Evolutionary conservation across 306 rosid genomes (phyloP), one percentile per base, ranked within the genome.

Genomic region (Medicago lupulina): DNA sequence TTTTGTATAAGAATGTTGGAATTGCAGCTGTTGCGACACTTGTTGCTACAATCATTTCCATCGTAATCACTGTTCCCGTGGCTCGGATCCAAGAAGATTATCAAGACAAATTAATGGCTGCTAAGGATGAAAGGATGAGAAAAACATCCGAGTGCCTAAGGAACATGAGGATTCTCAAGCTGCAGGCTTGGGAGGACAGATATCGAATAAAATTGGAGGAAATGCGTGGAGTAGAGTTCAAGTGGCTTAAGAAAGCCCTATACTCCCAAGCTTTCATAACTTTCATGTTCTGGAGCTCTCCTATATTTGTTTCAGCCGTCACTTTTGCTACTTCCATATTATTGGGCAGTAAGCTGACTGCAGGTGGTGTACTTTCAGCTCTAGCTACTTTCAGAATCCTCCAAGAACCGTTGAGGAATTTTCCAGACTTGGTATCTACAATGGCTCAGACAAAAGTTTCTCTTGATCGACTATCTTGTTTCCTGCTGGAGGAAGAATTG

Each of bases 401-500:
- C 71, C 99, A 96, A 96, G 99, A 96, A 80, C 99, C 99, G 70
- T 88, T 92, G 65, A 89, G 99, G 88, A 96, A 92, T 83, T 96
- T 96, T 76, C 99, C 98, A 9, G 99, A 96, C 83, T 87, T 96
- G 87, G 98, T 96, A 73, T 92, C 98, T 14, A 96, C 92, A 85
- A 96, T 96, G 99, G 99, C 98, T 74, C 99, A 96, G 90, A 96
- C 99, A 75, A 96, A 92, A 81, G 99, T 96, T 86, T 96, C 99
- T 80, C 92, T 96, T 50, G 99, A 96, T 87, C 89, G 99, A 47
- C 79, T 96, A 77, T 92, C 97, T 62, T 80, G 91, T 74, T 93
- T 96, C 87, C 86, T 96, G 79, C 89, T 80, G 76, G 98, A 96
- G 81, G 98, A 96, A 87, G 98, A 96, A 83, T 87, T 96, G 80